phyloP scores from a whole-genome alignment of 352 stramenopile species.

The Pythium angustatum region DNA sequence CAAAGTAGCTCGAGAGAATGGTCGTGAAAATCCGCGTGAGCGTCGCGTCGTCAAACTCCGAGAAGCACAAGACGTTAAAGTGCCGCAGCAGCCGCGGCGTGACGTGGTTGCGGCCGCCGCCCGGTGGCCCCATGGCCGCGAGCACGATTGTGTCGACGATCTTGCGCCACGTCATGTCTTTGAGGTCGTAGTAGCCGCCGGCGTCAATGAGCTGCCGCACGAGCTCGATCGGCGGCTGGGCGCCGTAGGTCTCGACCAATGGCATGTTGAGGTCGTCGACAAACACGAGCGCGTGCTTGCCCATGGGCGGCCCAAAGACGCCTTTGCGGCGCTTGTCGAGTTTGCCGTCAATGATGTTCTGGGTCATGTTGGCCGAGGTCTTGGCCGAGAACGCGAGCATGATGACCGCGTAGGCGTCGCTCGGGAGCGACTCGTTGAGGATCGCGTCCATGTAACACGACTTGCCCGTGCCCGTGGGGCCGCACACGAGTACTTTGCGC shows the following conservation, averaged over 20 bases:
- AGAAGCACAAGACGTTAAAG: constrained; percentile 94
- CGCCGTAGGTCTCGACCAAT: constrained; percentile 93
- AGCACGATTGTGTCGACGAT: constrained; percentile 91
- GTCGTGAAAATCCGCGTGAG: constrained; percentile 92
- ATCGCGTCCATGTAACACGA: constrained; percentile 90
- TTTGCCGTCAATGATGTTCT: constrained; percentile 96
- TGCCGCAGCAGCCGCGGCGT: constrained; percentile 90
- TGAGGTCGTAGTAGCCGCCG: constrained; percentile 93
- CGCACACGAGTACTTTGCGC: constrained; percentile 89
- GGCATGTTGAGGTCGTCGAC: constrained; percentile 97
- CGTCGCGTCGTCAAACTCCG: constrained; percentile 93
- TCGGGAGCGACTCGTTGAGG: constrained; percentile 74
- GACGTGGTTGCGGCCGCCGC: constrained; percentile 89
- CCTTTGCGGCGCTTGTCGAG: constrained; percentile 92
- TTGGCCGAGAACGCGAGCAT: constrained; percentile 93
- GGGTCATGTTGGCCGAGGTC: constrained; percentile 93
- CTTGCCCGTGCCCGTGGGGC: constrained; percentile 93
- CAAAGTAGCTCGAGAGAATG: constrained; percentile 90
- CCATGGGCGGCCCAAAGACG: constrained; percentile 89
- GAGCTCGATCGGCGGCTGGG: constrained; percentile 92
- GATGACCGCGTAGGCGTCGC: constrained; percentile 85
- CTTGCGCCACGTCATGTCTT: constrained; percentile 92
- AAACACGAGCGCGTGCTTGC: constrained; percentile 88
- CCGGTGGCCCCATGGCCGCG: constrained; percentile 90
- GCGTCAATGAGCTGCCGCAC: constrained; percentile 90